phyloP scores from a whole-genome alignment of 208 protist species.

The Tritrichomonas foetus region DNA sequence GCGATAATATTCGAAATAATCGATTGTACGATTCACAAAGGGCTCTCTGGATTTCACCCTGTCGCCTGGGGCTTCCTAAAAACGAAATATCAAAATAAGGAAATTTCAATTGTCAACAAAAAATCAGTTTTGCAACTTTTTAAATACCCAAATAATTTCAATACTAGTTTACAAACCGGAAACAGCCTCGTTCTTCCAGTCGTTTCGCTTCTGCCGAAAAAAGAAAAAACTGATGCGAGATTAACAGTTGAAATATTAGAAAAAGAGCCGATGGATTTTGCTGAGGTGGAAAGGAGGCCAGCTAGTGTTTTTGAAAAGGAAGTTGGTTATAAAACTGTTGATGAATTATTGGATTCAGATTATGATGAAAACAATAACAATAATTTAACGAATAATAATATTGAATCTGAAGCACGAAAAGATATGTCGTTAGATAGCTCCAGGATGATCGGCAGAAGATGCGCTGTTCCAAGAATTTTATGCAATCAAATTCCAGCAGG shows the following conservation, averaged over 20 bases:
- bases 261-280: neutral
- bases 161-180: too few species aligned
- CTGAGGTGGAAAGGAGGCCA: neutral
- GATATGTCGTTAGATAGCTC: too few species aligned
- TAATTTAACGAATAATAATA: neutral
- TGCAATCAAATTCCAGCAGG: neutral
- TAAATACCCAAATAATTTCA: neutral
- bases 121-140: neutral
- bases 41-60: neutral
- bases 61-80: neutral
- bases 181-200: neutral
- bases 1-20: slow-evolving; percentile 4
- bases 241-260: neutral
- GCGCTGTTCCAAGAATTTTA: neutral
- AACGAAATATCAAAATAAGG: neutral
- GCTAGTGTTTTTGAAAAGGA: neutral
- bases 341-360: neutral
- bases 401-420: neutral
- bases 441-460: neutral
- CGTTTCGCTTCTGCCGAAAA: neutral
- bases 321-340: neutral
- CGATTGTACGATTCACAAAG: neutral
- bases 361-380: too few species aligned
- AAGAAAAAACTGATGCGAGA: neutral
- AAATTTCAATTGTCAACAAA: neutral